phyloP scores from a whole-genome alignment of 108 stramenopile genomes.

The Skeletonema grethae region DNA sequence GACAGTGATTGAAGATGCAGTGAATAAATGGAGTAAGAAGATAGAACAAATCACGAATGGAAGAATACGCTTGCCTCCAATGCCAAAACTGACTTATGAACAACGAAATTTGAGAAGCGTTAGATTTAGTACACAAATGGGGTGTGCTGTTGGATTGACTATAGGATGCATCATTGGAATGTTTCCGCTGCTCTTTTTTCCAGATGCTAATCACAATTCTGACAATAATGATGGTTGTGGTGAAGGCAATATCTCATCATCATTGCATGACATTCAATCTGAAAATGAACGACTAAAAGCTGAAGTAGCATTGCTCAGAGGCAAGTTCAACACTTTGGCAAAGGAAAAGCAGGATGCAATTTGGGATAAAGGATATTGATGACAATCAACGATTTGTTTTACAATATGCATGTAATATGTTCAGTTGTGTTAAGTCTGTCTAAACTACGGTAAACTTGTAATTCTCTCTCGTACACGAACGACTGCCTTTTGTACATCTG shows the following conservation, averaged over 20 bases:
- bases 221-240: conserved; percentile 3
- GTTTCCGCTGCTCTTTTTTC: conserved; percentile 88
- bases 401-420: neutral
- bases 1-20: conserved; percentile 79
- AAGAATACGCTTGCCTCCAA: conserved; percentile 42
- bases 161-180: conserved; percentile 96
- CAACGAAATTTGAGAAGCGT: conserved; percentile 81
- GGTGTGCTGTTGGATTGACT: conserved; percentile 85
- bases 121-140: conserved; percentile 72
- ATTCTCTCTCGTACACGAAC: conserved; percentile 46
- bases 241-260: neutral
- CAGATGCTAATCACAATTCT: conserved; percentile 20
- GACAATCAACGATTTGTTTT: neutral
- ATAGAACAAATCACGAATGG: conserved; percentile 27
- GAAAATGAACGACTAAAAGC: conserved; percentile 53
- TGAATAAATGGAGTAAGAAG: conserved; percentile 27
- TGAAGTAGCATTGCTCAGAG: conserved; percentile 16
- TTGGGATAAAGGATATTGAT: conserved; percentile 14
- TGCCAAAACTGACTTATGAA: conserved; percentile 67
- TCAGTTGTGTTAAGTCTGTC: neutral
- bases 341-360: conserved; percentile 8
- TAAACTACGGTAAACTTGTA: neutral
- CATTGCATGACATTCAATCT: conserved; percentile 17
- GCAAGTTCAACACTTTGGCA: conserved; percentile 21
- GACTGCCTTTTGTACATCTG: conserved; percentile 70